Evolutionary conservation across 176 grass and related monocot genomes (phyloP), one percentile per base, ranked within the genome.

Genomic region (Raddia guianensis): DNA sequence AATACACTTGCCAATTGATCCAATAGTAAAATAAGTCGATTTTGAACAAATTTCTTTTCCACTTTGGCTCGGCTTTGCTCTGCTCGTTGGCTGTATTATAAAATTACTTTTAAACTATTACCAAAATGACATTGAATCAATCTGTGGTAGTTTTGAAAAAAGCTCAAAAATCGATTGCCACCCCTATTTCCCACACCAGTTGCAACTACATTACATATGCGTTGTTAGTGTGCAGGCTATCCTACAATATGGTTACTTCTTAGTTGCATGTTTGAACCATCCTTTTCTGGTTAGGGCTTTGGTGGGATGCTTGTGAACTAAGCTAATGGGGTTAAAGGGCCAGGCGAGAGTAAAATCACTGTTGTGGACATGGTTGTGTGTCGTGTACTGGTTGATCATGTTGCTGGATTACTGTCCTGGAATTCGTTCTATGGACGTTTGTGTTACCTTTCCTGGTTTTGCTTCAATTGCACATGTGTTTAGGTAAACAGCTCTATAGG

Each of bases 251-350:
- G 5, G 32, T 16, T 60, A 27, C 27, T 27, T 27, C 27, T 27
- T 27, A 70, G 51, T 45, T 80, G 52, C 44, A 80, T 70, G 66
- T 33, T 48, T 49, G 59, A 3, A 56, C 53, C 2, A 46, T n/a
- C 5, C 18, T 34, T 58, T 7, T 16, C 21, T 58, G 20, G 14
- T 45, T 14, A 50, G 12, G 6, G 15, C 27, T 27, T 27, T 27
- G 27, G 27, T 27, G 47, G 15, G 12, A 72, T 33, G 12, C 12
- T 32, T 62, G 11, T 62, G 21, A 10, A 33, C 59, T 62, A 62
- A 62, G 59, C 21, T 62, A 62, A 32, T 63, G 60, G 60, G 34
- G 27, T 62, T 76, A 46, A 32, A 57, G 51, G 9, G 47, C 45
- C 13, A 8, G 6, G 9, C 16, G 34, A 34, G 65, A 16, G 15